Percentiles rank a stretch among this genome's conserved stretches.
Conservation (phyloP, 2,329 filamentous ascomycete species). For the Phoma sp. region DNA sequence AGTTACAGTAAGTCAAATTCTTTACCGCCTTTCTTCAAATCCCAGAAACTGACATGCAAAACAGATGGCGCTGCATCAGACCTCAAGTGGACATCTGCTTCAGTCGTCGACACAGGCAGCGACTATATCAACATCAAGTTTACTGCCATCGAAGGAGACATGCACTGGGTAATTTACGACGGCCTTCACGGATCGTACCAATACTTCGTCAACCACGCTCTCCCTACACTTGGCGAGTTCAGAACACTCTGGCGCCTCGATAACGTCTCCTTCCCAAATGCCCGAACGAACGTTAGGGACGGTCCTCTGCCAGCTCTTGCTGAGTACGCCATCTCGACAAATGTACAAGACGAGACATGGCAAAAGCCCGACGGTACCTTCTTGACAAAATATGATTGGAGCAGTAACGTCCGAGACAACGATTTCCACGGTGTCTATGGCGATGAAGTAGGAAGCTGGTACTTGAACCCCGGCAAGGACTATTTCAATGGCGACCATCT, state of each 20-base stretch:
- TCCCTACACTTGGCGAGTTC: constrained; percentile 59
- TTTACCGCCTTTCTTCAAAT: background rate
- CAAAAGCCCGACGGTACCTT: constrained; percentile 55
- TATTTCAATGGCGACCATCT: constrained; percentile 61
- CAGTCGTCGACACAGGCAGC: constrained; percentile 49
- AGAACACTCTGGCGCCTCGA: constrained; percentile 59
- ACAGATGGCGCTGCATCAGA: constrained; percentile 58
- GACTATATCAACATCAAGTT: constrained; percentile 59
- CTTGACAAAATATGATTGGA: constrained; percentile 61
- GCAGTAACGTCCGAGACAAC: constrained; percentile 48
- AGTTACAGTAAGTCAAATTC: constrained; percentile 49
- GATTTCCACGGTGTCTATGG: constrained; percentile 61
- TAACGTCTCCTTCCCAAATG: constrained; percentile 56
- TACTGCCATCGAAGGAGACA: constrained; percentile 55
- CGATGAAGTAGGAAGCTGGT: constrained; percentile 58
- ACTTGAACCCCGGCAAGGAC: constrained; percentile 58
- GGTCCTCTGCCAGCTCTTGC: constrained; percentile 53
- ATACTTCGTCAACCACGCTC: constrained; percentile 59
- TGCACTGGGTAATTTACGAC: constrained; percentile 61
- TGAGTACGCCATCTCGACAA: constrained; percentile 54
- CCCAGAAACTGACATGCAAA: constrained; percentile 4
- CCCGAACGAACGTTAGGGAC: constrained; percentile 55
- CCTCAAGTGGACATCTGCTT: constrained; percentile 57
- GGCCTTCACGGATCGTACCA: constrained; percentile 61
- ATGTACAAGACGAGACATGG: constrained; percentile 63